These are phyloP conservation scores for Cyclotella sp. DNA, from an alignment of 108 stramenopile genomes.

Conservation along the genomic window DNA sequence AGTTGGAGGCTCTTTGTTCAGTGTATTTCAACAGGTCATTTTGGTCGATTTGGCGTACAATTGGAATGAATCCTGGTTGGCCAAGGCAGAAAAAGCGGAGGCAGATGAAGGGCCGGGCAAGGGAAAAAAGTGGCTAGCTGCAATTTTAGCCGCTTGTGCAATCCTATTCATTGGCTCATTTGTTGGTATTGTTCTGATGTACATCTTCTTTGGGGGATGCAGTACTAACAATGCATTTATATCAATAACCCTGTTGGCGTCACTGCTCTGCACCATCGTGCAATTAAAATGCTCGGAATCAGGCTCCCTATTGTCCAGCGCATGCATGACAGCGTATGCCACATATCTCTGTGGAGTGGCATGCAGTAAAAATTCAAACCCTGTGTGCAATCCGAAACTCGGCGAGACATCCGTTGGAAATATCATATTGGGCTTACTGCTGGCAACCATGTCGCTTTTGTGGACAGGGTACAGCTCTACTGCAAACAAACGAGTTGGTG, in stretches of 20 bases:
- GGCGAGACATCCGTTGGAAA: slow-evolving; percentile 70
- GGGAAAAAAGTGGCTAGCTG: slow-evolving; percentile 82
- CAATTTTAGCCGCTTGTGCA: slow-evolving; percentile 75
- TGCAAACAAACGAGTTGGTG: slow-evolving; percentile 54
- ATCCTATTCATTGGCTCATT: slow-evolving; percentile 73
- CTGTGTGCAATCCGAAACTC: slow-evolving; percentile 84
- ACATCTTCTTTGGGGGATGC: slow-evolving; percentile 85
- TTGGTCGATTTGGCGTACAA: slow-evolving; percentile 88
- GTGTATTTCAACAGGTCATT: slow-evolving; percentile 81
- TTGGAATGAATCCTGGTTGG: slow-evolving; percentile 90
- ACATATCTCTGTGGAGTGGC: slow-evolving; percentile 82
- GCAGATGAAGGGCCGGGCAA: slow-evolving; percentile 64
- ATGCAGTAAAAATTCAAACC: slow-evolving; percentile 78
- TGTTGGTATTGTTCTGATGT: slow-evolving; percentile 76
- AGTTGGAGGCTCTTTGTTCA: slow-evolving; percentile 76
- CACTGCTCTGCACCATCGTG: slow-evolving; percentile 60
- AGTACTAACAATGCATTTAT: slow-evolving; percentile 81
- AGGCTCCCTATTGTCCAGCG: slow-evolving; percentile 83
- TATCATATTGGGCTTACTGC: slow-evolving; percentile 76
- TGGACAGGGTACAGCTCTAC: slow-evolving; percentile 87
- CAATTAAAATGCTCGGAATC: slow-evolving; percentile 77
- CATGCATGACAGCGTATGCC: slow-evolving; percentile 83
- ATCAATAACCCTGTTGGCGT: slow-evolving; percentile 76
- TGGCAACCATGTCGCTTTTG: slow-evolving; percentile 76
- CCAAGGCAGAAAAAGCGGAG: slow-evolving; percentile 74